Percentiles rank a stretch among this genome's conserved stretches.
phyloP scores from a whole-genome alignment of 352 stramenopile genomes.

The Globisporangium megalacanthum region DNA sequence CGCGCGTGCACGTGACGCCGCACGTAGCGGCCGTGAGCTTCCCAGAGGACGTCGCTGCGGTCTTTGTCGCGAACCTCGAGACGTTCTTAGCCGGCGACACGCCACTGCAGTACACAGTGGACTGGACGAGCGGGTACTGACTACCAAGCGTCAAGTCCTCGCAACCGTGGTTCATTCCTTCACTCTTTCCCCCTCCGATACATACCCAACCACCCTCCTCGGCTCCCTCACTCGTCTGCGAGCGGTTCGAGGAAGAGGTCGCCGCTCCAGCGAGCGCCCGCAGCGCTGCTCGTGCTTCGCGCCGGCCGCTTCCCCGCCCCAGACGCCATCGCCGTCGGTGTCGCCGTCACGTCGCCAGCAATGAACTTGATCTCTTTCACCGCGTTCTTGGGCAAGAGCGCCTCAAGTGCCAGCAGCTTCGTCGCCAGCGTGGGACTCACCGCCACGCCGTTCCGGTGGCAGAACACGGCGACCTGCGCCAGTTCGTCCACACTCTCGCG shows the following conservation, averaged over 20 bases:
- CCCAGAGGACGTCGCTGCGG: constrained; percentile 59
- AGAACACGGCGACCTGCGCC: constrained; percentile 45
- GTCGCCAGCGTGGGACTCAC: constrained; percentile 30
- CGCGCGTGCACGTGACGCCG: constrained; percentile 65
- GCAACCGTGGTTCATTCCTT: background rate
- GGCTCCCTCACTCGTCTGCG: constrained; percentile 2
- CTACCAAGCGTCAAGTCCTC: background rate
- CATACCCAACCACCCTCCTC: no score
- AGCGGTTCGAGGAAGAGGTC: constrained; percentile 31
- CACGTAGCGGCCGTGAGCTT: constrained; percentile 80
- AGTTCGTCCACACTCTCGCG: constrained; percentile 37
- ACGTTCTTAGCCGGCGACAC: constrained; percentile 26
- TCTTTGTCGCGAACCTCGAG: constrained; percentile 68
- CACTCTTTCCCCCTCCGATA: background rate
- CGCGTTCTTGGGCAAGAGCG: constrained; percentile 27
- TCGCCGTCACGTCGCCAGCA: constrained; percentile 22
- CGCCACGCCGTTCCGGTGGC: constrained; percentile 43
- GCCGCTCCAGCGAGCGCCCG: constrained; percentile 16
- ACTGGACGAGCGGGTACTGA: constrained; percentile 55
- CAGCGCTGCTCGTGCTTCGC: constrained; percentile 1
- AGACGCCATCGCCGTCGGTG: constrained; percentile 7
- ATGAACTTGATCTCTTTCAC: constrained; percentile 45
- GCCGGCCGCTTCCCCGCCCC: background rate
- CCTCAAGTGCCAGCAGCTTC: constrained; percentile 38
- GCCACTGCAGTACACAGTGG: constrained; percentile 36